phyloP scores from a whole-genome alignment of 2,329 filamentous ascomycete species.

The Claviceps spartinae region DNA sequence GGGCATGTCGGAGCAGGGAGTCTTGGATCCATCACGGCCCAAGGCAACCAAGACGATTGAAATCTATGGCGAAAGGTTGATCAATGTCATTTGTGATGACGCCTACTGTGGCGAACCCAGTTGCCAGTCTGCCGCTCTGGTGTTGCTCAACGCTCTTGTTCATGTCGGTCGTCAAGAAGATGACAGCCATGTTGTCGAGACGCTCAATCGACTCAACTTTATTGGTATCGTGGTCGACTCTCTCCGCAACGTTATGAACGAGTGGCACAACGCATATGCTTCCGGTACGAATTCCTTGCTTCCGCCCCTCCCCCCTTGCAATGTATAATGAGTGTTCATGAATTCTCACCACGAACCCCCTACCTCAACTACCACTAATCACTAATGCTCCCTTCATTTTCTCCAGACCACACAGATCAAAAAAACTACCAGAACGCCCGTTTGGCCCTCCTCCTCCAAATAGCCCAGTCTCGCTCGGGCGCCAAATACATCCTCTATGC shows the following conservation, averaged over 20 bases:
- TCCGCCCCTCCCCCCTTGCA: background rate
- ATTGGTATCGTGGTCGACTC: constrained; percentile 82
- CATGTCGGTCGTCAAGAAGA: constrained; percentile 58
- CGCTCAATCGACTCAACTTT: constrained; percentile 77
- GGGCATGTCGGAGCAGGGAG: constrained; percentile 46
- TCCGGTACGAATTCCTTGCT: constrained; percentile 32
- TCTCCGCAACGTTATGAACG: constrained; percentile 61
- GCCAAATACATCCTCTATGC: constrained; percentile 80
- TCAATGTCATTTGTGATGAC: constrained; percentile 86
- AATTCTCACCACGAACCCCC: background rate
- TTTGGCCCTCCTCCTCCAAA: constrained; percentile 67
- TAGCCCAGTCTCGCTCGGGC: constrained; percentile 73
- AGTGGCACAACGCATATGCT: constrained; percentile 47
- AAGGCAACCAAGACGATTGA: constrained; percentile 61
- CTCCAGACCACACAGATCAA: constrained; percentile 25
- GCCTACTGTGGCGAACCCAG: constrained; percentile 70
- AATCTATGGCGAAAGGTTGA: constrained; percentile 57
- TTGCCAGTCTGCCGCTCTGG: constrained; percentile 73
- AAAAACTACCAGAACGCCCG: constrained; percentile 52
- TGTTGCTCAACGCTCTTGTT: constrained; percentile 70
- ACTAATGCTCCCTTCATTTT: background rate
- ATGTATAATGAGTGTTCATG: background rate
- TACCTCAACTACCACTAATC: background rate
- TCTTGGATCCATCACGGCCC: constrained; percentile 31
- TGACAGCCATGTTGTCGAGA: constrained; percentile 62